These are phyloP conservation scores for Teunomyces panamensis DNA, from an alignment of 805 yeast species.

Conservation along the genomic window DNA sequence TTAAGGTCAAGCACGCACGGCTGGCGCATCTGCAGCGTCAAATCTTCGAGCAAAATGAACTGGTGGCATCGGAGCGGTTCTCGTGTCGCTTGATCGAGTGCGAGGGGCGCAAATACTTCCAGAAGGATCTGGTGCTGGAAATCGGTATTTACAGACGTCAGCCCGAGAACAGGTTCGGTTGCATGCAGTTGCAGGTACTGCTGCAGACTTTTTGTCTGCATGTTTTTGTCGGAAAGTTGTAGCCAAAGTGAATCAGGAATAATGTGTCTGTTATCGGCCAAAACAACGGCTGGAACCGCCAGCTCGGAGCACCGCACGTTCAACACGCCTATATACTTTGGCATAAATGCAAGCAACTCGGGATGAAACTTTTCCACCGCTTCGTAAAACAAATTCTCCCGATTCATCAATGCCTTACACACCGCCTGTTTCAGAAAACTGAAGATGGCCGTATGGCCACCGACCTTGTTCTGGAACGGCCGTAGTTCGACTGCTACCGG, in stretches of 20 bases:
- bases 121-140: conserved; percentile 37
- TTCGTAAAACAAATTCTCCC: conserved; percentile 92
- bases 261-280: conserved; percentile 89
- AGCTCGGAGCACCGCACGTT: conserved; percentile 78
- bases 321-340: conserved; percentile 88
- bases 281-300: conserved; percentile 73
- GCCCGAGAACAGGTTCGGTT: no score
- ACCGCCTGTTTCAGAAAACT: conserved; percentile 88
- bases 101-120: conserved; percentile 35
- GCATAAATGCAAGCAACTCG: conserved; percentile 81
- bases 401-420: conserved; percentile 85
- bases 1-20: conserved; percentile 94
- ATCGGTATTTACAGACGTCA: conserved; percentile 35
- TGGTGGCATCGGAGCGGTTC: conserved; percentile 63
- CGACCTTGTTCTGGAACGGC: conserved; percentile 92
- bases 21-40: conserved; percentile 73
- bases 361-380: conserved; percentile 76
- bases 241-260: conserved; percentile 78
- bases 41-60: conserved; percentile 84
- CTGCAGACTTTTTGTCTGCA: conserved; percentile 1
- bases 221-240: conserved; percentile 43
- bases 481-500: conserved; percentile 84
- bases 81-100: conserved; percentile 13
- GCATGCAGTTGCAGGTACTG: conserved; percentile 22
- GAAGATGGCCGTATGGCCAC: conserved; percentile 97